Base-by-base conservation (phyloP, 305 asterid genomes). In the Fraxinus sp. region DNA sequence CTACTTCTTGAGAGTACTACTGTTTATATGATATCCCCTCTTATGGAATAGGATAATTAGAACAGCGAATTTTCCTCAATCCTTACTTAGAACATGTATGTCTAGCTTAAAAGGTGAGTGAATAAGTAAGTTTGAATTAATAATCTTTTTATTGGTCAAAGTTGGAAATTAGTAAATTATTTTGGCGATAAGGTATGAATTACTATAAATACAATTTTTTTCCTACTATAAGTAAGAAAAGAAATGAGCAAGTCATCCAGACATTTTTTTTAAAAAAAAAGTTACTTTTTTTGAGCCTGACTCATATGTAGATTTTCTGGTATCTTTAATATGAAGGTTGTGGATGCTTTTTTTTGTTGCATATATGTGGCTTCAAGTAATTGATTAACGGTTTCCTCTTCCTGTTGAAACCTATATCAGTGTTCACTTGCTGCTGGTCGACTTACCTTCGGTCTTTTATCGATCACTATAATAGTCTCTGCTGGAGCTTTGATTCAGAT, bases 381-480 rank as follows among this genome's bases (percentile, higher is more conserved):
- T 66, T 46, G 55, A 24, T 68, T 68, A 68, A 76, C 30, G 26
- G 37, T 79, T 41, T 4, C 68, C 43, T 81, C 71, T 74, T 37
- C 9, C n/a, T 74, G 26, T 83, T 78, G 82, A 36, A 79, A 80
- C 59, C 66, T 81, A 73, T 86, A 57, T 85, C 93, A 94, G 99
- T 90, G 95, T 83, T 92, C 99, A 24, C 92, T 93, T 72, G 93
- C 87, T 77, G 91, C 98, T 66, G 99, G 99, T 75, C 86, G 92
- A 85, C 91, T 94, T 36, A 94, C 97, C 64, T 87, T 94, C 18
- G 97, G 93, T 81, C 93, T 94, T 79, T 81, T 90, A 62, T 92
- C 99, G 4, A 92, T 94, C 90, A 91, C 97, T 13, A n/a, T 86
- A 36, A 92, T 93, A 85, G 97, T 93, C 82, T 83, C 86, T 32